Percentiles rank a stretch among this genome's conserved stretches.
These are phyloP conservation scores for Fusarium globosum DNA, from an alignment of 2,329 filamentous ascomycete species.

Conservation along the genomic window DNA sequence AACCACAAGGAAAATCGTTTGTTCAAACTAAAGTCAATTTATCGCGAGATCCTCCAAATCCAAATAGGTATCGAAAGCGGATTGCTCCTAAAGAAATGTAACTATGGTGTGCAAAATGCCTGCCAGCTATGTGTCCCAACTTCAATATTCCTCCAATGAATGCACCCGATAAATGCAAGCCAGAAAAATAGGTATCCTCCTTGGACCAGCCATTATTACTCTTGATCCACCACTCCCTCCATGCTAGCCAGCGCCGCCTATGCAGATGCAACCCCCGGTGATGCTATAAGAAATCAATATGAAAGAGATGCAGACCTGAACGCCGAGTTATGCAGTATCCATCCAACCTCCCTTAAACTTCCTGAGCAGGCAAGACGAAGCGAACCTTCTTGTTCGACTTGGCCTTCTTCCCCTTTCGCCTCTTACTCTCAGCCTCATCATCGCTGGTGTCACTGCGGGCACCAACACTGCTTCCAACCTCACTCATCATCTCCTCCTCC, in stretches of 20 bases:
- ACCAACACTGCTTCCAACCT: slow-evolving; percentile 51
- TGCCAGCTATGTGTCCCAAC: slow-evolving; percentile 11
- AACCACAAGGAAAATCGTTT: not conserved
- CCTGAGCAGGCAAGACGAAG: slow-evolving; percentile 61
- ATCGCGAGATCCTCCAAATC: slow-evolving; percentile 19
- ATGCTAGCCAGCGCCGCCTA: slow-evolving; percentile 38
- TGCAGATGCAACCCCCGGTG: slow-evolving; percentile 31
- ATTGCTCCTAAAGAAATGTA: slow-evolving; percentile 39
- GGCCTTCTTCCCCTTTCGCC: slow-evolving; percentile 48
- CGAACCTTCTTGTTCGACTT: slow-evolving; percentile 68
- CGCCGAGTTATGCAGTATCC: slow-evolving; percentile 41
- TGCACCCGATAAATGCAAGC: slow-evolving; percentile 15
- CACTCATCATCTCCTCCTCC: slow-evolving; percentile 63
- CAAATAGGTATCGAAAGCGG: slow-evolving; percentile 43
- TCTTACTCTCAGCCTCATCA: slow-evolving; percentile 22
- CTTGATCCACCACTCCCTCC: slow-evolving; percentile 25
- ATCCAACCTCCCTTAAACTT: slow-evolving; percentile 40
- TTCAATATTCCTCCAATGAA: slow-evolving; percentile 19
- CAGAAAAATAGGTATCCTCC: slow-evolving; percentile 19
- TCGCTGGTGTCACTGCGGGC: slow-evolving; percentile 48
- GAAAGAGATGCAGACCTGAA: slow-evolving; percentile 23
- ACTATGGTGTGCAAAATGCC: slow-evolving; percentile 15
- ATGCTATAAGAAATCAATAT: slow-evolving; percentile 22
- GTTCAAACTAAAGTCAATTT: slow-evolving; percentile 10
- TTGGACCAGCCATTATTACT: slow-evolving; percentile 38